These are phyloP conservation scores for Trypanosoma congolense DNA, from an alignment of 208 protist species.

Conservation along the genomic window DNA sequence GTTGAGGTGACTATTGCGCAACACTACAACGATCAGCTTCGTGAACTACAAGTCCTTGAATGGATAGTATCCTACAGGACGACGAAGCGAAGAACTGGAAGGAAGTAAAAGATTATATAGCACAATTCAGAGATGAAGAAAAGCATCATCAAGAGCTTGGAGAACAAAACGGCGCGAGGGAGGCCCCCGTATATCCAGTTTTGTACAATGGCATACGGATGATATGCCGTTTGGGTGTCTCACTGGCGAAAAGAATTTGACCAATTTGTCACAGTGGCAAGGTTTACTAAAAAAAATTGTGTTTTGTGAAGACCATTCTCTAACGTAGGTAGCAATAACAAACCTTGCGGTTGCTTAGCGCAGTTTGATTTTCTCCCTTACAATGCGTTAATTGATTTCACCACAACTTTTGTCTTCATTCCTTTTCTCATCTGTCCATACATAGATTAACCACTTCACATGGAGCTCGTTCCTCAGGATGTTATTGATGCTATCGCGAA, in stretches of 20 bases:
- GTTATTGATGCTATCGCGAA: constrained; percentile 26
- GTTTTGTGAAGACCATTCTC: no score
- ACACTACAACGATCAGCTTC: constrained; percentile 88
- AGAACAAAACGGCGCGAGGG: constrained; percentile 63
- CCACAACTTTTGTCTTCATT: no score
- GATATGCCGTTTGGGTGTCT: constrained; percentile 71
- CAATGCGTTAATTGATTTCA: no score
- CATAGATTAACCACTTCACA: constrained; percentile 4
- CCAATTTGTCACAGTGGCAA: not conserved
- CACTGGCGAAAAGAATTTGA: constrained; percentile 63
- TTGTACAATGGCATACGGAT: constrained; percentile 77
- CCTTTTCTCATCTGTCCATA: constrained; percentile 5
- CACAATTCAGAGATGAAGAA: constrained; percentile 81
- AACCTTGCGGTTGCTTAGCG: no score
- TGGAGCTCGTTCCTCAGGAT: constrained; percentile 16
- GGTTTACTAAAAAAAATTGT: constrained; percentile 3
- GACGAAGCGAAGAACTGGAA: constrained; percentile 38
- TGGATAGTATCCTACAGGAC: constrained; percentile 20
- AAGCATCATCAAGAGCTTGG: constrained; percentile 83
- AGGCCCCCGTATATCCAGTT: constrained; percentile 66
- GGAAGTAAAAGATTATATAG: constrained; percentile 67
- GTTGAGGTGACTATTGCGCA: constrained; percentile 80
- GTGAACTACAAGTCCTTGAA: constrained; percentile 68
- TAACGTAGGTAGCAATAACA: no score
- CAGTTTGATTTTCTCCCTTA: no score